These are phyloP conservation scores for Fusarium sp. DNA, from an alignment of 2,329 filamentous ascomycete species.

Conservation along the genomic window DNA sequence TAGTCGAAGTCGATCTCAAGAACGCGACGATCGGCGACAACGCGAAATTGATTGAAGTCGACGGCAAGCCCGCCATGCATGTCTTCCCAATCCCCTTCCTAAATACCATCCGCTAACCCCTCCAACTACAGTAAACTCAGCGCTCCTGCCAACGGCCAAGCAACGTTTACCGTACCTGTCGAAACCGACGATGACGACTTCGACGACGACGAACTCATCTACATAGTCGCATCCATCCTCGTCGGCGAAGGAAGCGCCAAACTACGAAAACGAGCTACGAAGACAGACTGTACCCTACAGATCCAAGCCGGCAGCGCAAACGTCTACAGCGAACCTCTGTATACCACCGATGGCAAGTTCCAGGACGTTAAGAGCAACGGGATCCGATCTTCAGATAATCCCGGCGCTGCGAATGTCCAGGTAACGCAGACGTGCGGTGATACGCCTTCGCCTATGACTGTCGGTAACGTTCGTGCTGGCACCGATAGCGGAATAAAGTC, in stretches of 20 bases:
- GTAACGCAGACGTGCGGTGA: constrained; percentile 30
- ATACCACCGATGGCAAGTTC: constrained; percentile 28
- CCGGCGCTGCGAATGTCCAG: constrained; percentile 18
- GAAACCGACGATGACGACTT: constrained; percentile 17
- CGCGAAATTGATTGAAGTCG: constrained; percentile 18
- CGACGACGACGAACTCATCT: constrained; percentile 17
- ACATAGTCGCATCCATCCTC: constrained; percentile 31
- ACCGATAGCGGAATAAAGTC: constrained; percentile 29
- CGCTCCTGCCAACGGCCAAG: constrained; percentile 28
- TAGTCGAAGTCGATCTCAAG: constrained; percentile 23
- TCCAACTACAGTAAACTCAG: constrained; percentile 12
- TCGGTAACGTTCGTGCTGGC: constrained; percentile 24
- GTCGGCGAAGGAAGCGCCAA: constrained; percentile 32
- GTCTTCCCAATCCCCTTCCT: background rate
- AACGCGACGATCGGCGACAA: constrained; percentile 33
- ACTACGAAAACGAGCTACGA: constrained; percentile 14
- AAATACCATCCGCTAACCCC: background rate
- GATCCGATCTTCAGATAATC: constrained; percentile 22
- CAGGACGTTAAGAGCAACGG: constrained; percentile 31
- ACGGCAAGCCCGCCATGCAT: constrained; percentile 32
- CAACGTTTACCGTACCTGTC: constrained; percentile 21
- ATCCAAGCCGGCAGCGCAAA: constrained; percentile 23
- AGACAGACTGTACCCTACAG: constrained; percentile 28
- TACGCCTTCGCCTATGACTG: constrained; percentile 24
- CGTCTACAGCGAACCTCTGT: constrained; percentile 31